These are phyloP conservation scores for Fusarium cyanostomum DNA, from an alignment of 2,329 filamentous ascomycete genomes.

Conservation along the genomic window DNA sequence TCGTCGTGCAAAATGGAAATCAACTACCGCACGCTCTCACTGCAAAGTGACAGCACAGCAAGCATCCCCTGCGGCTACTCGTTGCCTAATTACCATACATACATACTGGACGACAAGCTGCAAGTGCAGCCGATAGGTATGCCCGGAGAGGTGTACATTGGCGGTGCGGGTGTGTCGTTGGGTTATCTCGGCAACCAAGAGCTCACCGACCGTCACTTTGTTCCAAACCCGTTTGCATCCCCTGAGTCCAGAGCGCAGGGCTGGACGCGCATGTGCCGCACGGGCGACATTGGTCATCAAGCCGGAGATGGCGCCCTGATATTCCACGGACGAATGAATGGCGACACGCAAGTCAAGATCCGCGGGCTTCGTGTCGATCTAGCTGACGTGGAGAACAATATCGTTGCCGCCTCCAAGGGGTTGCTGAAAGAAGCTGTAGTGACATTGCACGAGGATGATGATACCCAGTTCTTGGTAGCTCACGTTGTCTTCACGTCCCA, in stretches of 20 bases:
- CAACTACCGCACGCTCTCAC: neutral
- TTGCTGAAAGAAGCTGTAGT: neutral
- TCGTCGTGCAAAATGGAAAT: neutral
- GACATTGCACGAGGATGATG: neutral
- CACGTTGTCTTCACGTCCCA: neutral
- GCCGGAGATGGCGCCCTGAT: conserved; percentile 45
- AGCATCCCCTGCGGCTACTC: neutral
- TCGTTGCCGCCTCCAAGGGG: conserved; percentile 6
- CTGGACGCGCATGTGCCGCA: neutral
- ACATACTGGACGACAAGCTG: neutral
- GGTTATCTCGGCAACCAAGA: neutral
- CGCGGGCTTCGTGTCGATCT: conserved; percentile 56
- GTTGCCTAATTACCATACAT: neutral
- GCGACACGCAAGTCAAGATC: conserved; percentile 56
- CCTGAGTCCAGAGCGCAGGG: neutral
- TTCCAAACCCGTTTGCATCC: neutral
- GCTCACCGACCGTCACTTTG: neutral
- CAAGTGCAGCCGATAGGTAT: neutral
- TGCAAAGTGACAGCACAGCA: neutral
- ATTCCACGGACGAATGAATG: conserved; percentile 48
- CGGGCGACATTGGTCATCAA: neutral
- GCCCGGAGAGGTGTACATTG: neutral
- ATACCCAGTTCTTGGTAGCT: neutral
- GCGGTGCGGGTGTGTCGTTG: neutral
- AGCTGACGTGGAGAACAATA: conserved; percentile 46